A percentile compares a stretch with the other conserved stretches of the same genome.
Conservation (phyloP, 83 land plant species). For the Diphasiastrum complanatum region DNA sequence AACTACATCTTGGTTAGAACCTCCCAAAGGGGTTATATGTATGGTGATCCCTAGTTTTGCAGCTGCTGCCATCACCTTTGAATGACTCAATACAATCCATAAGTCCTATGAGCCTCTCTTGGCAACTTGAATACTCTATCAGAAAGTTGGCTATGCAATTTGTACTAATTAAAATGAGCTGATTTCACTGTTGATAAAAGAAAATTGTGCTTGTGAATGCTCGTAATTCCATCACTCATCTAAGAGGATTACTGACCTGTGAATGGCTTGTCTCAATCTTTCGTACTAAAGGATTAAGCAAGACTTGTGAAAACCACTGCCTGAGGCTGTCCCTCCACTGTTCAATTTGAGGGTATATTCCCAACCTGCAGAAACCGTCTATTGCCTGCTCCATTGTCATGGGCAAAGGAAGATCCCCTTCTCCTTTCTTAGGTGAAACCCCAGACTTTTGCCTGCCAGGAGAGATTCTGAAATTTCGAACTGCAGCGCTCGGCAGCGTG, state of each 20-base stretch:
- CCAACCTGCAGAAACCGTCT: constrained; percentile 61
- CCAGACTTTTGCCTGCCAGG: constrained; percentile 69
- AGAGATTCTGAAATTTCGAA: constrained; percentile 86
- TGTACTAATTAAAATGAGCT: neutral
- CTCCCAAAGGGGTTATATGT: constrained; percentile 64
- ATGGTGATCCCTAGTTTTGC: constrained; percentile 64
- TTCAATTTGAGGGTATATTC: constrained; percentile 83
- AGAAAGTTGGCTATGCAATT: neutral
- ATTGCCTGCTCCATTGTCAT: constrained; percentile 71
- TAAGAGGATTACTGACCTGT: constrained; percentile 45
- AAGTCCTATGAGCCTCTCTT: neutral
- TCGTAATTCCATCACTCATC: too few species aligned
- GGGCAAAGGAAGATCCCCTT: constrained; percentile 73
- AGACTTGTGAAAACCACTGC: constrained; percentile 89
- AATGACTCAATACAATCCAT: constrained; percentile 1
- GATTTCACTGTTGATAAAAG: neutral
- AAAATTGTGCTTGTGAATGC: too few species aligned
- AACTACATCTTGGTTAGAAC: constrained; percentile 35
- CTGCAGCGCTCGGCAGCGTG: constrained; percentile 60
- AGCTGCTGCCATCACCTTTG: constrained; percentile 83
- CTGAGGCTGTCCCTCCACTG: constrained; percentile 89
- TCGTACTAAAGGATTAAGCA: constrained; percentile 70
- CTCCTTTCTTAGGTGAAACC: constrained; percentile 88
- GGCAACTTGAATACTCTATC: neutral
- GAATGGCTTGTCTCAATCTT: constrained; percentile 83